Evolutionary conservation across 2,329 filamentous ascomycete genomes (phyloP).

Genomic region (Iodosphaeria phyllophila): DNA sequence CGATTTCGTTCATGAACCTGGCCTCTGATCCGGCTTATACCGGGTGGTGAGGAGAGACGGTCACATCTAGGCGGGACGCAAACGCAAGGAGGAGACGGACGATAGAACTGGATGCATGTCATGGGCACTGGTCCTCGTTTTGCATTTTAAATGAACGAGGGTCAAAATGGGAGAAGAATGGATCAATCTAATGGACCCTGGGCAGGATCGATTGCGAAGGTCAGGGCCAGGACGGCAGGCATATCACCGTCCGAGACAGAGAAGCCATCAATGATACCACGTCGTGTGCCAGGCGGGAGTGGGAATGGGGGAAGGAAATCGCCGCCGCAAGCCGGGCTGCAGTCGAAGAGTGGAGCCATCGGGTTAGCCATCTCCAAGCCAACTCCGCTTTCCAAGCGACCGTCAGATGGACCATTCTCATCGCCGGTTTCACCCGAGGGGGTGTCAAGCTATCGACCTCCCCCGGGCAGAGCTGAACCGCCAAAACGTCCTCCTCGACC

Average conservation of each 20-base stretch:
- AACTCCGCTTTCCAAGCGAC: conserved; percentile 16
- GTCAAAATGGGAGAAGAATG: conserved; percentile 34
- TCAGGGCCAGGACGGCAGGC: conserved; percentile 31
- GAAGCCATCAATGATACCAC: conserved; percentile 13
- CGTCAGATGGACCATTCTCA: conserved; percentile 13
- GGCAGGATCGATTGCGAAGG: conserved; percentile 32
- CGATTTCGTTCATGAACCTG: too few relatives aligned
- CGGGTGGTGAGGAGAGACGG: too few relatives aligned
- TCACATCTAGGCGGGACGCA: too few relatives aligned
- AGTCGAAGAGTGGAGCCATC: conserved; percentile 18
- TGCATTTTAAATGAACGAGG: conserved; percentile 38
- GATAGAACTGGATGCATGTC: too few relatives aligned
- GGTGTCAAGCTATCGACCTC: conserved; percentile 28
- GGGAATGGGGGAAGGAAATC: conserved; percentile 4
- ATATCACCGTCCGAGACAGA: conserved; percentile 15
- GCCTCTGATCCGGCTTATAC: too few relatives aligned
- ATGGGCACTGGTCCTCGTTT: too few relatives aligned
- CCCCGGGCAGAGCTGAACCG: conserved; percentile 28
- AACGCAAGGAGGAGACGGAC: too few relatives aligned
- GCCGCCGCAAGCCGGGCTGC: conserved; percentile 15
- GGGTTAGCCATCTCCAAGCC: conserved; percentile 31
- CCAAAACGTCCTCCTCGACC: conserved; percentile 41
- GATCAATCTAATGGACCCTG: conserved; percentile 22
- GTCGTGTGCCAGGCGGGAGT: conserved; percentile 3
- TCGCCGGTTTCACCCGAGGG: conserved; percentile 7